These are phyloP conservation scores for Mycena vulgaris DNA, from an alignment of 768 basidiomycete species.

Conservation along the genomic window DNA sequence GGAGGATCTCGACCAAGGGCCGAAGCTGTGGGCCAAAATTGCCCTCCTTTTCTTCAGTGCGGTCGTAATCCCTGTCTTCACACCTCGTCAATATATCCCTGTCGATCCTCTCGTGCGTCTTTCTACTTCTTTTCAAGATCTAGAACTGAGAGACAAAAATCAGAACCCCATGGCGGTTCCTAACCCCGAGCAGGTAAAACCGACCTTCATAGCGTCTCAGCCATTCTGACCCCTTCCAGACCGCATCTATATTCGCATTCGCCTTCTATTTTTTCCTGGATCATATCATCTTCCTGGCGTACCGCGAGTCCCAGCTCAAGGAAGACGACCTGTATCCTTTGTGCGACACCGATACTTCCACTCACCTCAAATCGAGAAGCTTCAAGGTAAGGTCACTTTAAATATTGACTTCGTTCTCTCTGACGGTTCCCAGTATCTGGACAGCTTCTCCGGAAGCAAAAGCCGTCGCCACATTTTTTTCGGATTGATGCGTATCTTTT, in stretches of 20 bases:
- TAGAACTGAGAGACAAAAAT: no score
- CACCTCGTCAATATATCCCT: constrained; percentile 68
- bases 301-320: constrained; percentile 59
- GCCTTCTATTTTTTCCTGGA: constrained; percentile 70
- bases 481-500: constrained; percentile 59
- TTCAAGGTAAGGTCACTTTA: constrained; percentile 48
- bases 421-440: not conserved
- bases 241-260: constrained; percentile 60
- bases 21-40: constrained; percentile 66
- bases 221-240: no score
- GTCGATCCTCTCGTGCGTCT: constrained; percentile 61
- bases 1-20: constrained; percentile 59
- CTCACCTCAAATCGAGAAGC: constrained; percentile 42
- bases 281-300: constrained; percentile 60
- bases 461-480: no score
- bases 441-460: no score
- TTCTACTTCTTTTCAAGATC: not conserved
- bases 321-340: constrained; percentile 73
- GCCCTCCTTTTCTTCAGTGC: constrained; percentile 58
- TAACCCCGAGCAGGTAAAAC: constrained; percentile 67
- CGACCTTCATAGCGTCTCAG: no score
- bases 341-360: constrained; percentile 67
- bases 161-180: constrained; percentile 50
- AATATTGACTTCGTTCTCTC: constrained; percentile 38
- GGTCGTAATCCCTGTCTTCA: constrained; percentile 65